Conservation (phyloP, 352 stramenopile genomes). For the Globisporangium radiosum region DNA sequence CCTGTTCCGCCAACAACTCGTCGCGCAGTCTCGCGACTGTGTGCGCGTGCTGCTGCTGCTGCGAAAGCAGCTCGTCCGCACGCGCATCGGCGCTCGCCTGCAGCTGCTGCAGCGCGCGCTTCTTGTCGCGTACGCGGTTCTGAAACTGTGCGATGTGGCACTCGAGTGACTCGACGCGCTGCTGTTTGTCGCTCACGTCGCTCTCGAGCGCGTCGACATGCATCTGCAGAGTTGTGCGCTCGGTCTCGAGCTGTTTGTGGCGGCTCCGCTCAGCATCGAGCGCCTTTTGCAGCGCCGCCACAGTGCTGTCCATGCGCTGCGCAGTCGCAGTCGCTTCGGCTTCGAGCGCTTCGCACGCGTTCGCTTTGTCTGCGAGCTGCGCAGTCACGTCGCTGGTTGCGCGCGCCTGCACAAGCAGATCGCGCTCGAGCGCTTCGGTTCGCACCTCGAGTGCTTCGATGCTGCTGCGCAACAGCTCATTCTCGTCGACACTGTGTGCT, state of each 20-base stretch:
- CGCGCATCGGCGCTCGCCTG: slow-evolving; percentile 23
- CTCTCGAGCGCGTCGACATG: slow-evolving; percentile 31
- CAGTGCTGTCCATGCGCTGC: slow-evolving; percentile 28
- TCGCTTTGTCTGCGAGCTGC: slow-evolving; percentile 29
- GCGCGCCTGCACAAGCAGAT: slow-evolving; percentile 28
- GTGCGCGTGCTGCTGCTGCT: slow-evolving; percentile 30
- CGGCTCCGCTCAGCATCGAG: slow-evolving; percentile 36
- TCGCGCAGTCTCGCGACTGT: slow-evolving; percentile 31
- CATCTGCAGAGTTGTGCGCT: slow-evolving; percentile 24
- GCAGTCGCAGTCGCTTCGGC: slow-evolving; percentile 41
- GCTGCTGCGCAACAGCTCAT: slow-evolving; percentile 26
- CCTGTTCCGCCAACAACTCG: slow-evolving; percentile 9
- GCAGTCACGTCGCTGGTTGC: slow-evolving; percentile 24
- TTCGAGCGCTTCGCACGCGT: slow-evolving; percentile 33
- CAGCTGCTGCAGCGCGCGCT: slow-evolving; percentile 36
- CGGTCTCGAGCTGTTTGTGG: slow-evolving; percentile 39
- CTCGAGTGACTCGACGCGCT: slow-evolving; percentile 31
- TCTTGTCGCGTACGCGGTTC: slow-evolving; percentile 40
- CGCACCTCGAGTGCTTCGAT: slow-evolving; percentile 35
- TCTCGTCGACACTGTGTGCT: slow-evolving; percentile 22
- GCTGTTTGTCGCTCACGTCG: slow-evolving; percentile 21
- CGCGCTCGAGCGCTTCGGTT: slow-evolving; percentile 16
- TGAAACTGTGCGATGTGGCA: slow-evolving; percentile 25
- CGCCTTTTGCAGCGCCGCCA: slow-evolving; percentile 31
- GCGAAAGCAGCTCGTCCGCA: slow-evolving; percentile 24